Evolutionary conservation across 2,329 filamentous ascomycete species (phyloP), one percentile per base, ranked within the genome.

Genomic region (Monosporascus sp.): DNA sequence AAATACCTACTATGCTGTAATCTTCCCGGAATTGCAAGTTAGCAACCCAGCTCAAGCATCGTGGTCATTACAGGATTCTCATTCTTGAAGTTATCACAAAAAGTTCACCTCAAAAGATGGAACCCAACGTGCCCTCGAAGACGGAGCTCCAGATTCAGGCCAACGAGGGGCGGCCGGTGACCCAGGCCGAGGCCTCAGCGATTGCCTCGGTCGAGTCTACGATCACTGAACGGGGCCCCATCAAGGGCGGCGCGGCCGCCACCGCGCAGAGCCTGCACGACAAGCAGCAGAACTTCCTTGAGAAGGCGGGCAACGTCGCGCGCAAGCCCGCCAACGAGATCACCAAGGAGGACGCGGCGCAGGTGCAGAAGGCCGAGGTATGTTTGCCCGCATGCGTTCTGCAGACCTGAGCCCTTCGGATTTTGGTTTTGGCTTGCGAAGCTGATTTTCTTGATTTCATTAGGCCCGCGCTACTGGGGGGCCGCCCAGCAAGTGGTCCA

Each of bases 261-360:
- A 65, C 60, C 5, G 67, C 67, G 1, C 68, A 71, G 55, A 67
- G 66, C 54, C 52, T 67, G 52, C 65, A 70, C 52, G 65, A 67
- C 56, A 65, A 59, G 48, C 67, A 70, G 54, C 62, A 67, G 51
- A 68, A 68, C 55, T 69, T 69, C 52, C 44, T 66, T 18, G 60
- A 56, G 11, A 63, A 60, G 43, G 65, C 67, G 1, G 62, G 64
- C 25, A 64, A 67, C 7, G 53, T 70, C 5, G 61, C 62, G 3
- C 54, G 64, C 8, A 70, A 70, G 54, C 59, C 61, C 1, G 52
- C 54, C 7, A 56, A 53, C 5, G 50, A 67, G 31, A 60, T 71
- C 39, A 67, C 67, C 1, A 65, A 61, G 54, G 60, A 68, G 43
- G 66, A 70, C 51, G 66, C 66, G 2, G 62, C 60, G 17, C 52